Evolutionary conservation across 2,329 filamentous ascomycete species (phyloP).

Genomic region (Fusarium euwallaceae): DNA sequence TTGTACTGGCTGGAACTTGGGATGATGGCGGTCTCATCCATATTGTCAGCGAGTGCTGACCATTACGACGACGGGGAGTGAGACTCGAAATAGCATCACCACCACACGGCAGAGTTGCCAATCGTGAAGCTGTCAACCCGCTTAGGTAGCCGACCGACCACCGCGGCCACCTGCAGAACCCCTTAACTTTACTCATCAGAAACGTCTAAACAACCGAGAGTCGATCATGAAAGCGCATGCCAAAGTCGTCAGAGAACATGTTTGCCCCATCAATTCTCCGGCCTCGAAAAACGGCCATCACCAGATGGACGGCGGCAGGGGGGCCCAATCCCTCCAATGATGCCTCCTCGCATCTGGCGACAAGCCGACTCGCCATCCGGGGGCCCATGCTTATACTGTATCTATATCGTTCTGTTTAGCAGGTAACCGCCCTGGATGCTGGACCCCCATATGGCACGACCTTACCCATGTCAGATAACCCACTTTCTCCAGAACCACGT

Average conservation of each 20-base stretch:
- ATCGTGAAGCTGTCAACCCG: not conserved
- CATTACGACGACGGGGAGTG: not conserved
- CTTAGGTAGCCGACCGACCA: not conserved
- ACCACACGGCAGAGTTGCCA: conserved; percentile 8
- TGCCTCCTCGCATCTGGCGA: conserved; percentile 21
- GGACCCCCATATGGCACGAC: conserved; percentile 32
- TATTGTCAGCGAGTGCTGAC: conserved; percentile 33
- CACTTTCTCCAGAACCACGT: conserved; percentile 29
- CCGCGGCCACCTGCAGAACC: not conserved
- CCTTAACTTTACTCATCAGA: conserved; percentile 5
- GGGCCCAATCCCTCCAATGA: conserved; percentile 32
- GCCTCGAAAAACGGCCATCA: conserved; percentile 22
- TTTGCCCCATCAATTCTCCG: conserved; percentile 28
- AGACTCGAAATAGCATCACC: conserved; percentile 33
- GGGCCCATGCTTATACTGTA: conserved; percentile 22
- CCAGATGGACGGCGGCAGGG: conserved; percentile 19
- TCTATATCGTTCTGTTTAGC: conserved; percentile 23
- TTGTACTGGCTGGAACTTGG: not conserved
- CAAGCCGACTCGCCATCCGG: conserved; percentile 9
- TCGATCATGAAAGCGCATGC: conserved; percentile 7
- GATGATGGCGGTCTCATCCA: conserved; percentile 34
- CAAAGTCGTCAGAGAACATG: conserved; percentile 13
- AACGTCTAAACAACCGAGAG: conserved; percentile 13
- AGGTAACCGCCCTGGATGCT: conserved; percentile 21
- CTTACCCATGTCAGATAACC: conserved; percentile 21